Evolutionary conservation across 371 early-diverging fungal genomes (phyloP).

Genomic region (Rhizopus arrhizus): DNA sequence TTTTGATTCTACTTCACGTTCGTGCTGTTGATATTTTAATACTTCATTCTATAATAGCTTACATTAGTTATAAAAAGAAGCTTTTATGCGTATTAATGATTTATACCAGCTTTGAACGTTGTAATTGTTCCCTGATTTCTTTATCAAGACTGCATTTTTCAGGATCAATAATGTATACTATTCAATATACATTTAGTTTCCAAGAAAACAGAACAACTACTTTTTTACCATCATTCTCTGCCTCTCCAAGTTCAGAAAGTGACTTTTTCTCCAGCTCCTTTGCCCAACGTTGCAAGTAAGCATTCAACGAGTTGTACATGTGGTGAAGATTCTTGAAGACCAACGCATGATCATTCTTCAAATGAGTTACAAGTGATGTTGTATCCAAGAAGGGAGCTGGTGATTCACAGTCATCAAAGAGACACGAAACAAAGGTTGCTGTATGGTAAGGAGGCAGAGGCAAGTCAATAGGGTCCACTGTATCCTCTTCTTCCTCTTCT

Average conservation of each 20-base stretch:
- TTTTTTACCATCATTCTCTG: constrained; percentile 5
- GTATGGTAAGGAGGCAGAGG: constrained; percentile 66
- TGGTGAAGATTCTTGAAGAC: constrained; percentile 75
- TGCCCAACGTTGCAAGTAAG: constrained; percentile 77
- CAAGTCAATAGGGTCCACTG: constrained; percentile 50
- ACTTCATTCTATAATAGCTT: constrained; percentile 63
- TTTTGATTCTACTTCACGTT: constrained; percentile 73
- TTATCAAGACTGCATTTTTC: constrained; percentile 63
- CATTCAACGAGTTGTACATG: constrained; percentile 79
- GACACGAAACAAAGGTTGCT: constrained; percentile 59
- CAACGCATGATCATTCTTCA: constrained; percentile 68
- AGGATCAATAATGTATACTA: constrained; percentile 68
- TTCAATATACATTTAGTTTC: background rate
- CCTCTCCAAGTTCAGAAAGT: constrained; percentile 32
- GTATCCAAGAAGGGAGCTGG: constrained; percentile 67
- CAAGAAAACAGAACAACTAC: background rate
- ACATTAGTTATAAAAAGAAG: background rate
- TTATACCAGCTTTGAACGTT: constrained; percentile 68
- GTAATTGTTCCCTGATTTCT: constrained; percentile 72
- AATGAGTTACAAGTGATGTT: constrained; percentile 66
- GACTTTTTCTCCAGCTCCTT: constrained; percentile 44
- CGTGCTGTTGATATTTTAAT: constrained; percentile 75
- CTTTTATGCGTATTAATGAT: background rate
- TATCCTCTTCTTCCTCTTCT: constrained; percentile 50
- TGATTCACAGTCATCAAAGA: constrained; percentile 49